Evolutionary conservation across 139 green algal species (phyloP).

Genomic region (Diplosphaera chodatii): DNA sequence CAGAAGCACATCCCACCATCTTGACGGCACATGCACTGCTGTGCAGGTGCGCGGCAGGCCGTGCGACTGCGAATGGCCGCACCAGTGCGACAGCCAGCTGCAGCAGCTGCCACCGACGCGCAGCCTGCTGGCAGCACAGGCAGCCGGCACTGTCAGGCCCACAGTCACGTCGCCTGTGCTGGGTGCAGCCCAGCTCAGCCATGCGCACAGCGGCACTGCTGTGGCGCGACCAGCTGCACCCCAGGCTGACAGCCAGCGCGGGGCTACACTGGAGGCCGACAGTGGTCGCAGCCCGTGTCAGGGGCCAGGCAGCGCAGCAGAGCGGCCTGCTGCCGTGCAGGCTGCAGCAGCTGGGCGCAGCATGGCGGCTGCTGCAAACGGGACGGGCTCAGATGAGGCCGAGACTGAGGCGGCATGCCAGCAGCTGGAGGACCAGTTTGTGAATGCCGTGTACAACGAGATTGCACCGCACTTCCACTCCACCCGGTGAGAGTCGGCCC

Average conservation of each 20-base stretch:
- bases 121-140: constrained; percentile 15
- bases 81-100: constrained; percentile 85
- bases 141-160: too few relatives aligned
- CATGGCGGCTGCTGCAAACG: neutral
- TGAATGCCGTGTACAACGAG: constrained; percentile 89
- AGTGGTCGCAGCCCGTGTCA: too few relatives aligned
- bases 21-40: too few relatives aligned
- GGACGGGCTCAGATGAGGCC: neutral
- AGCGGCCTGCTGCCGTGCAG: neutral
- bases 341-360: neutral
- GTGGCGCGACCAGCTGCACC: too few relatives aligned
- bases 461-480: constrained; percentile 94
- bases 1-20: too few relatives aligned
- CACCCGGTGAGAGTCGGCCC: constrained; percentile 77
- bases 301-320: too few relatives aligned
- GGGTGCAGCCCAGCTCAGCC: too few relatives aligned
- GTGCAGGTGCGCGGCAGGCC: constrained; percentile 47
- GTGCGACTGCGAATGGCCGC: constrained; percentile 76
- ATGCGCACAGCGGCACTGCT: too few relatives aligned
- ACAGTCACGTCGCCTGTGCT: too few relatives aligned
- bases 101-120: constrained; percentile 61
- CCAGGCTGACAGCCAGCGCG: too few relatives aligned
- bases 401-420: constrained; percentile 3
- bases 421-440: constrained; percentile 56
- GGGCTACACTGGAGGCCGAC: too few relatives aligned